phyloP scores from a whole-genome alignment of 2,329 filamentous ascomycete genomes.

The Venturia aucupariae region DNA sequence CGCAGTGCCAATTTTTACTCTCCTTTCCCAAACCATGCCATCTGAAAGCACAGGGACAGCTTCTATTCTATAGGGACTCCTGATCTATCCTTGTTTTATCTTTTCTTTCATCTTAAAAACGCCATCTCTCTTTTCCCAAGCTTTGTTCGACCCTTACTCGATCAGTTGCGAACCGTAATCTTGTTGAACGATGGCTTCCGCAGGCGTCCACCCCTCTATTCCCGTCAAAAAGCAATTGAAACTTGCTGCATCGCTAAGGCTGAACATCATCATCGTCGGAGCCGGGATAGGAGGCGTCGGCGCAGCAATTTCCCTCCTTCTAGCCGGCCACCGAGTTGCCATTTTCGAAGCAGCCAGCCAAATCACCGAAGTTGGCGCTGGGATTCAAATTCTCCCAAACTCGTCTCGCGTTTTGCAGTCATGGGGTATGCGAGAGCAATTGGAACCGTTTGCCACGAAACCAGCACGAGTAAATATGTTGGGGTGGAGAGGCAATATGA shows the following conservation, averaged over 20 bases:
- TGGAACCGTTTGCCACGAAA: constrained; percentile 33
- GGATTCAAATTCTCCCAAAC: constrained; percentile 43
- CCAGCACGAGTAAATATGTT: constrained; percentile 40
- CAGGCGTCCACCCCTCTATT: neutral
- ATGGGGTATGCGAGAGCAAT: constrained; percentile 38
- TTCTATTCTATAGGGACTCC: neutral
- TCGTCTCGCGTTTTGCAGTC: constrained; percentile 38
- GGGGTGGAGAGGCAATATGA: constrained; percentile 43
- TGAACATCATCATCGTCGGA: constrained; percentile 44
- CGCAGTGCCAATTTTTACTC: neutral
- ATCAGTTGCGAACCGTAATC: neutral
- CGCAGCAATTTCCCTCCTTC: constrained; percentile 37
- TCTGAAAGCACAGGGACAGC: neutral
- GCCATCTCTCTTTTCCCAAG: neutral
- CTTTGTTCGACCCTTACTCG: neutral
- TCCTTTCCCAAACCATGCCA: neutral
- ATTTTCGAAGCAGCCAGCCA: constrained; percentile 40
- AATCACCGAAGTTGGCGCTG: constrained; percentile 42
- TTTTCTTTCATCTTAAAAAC: neutral
- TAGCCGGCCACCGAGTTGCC: constrained; percentile 39
- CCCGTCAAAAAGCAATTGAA: neutral
- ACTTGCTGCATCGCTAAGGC: neutral
- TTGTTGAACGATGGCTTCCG: neutral
- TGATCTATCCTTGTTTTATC: neutral
- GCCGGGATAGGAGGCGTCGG: constrained; percentile 47